Base-by-base conservation (phyloP, 1,139 yeast species). In the Suhomyces anneliseae region DNA sequence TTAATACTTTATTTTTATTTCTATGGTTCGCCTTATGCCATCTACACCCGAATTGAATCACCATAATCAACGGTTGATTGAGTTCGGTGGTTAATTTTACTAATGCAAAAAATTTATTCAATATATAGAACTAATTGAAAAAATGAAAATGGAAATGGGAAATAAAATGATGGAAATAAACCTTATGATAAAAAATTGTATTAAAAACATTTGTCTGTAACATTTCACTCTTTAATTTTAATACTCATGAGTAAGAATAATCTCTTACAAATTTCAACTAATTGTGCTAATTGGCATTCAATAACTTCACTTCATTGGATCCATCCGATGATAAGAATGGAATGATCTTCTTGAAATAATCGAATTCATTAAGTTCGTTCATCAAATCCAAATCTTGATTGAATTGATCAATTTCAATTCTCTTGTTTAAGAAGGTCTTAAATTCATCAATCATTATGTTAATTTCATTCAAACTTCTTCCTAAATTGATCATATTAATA, bases 381-480 rank as follows among this genome's bases (percentile, higher is more conserved):
- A 40, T 31, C 44, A 44, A 27, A 15, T 34, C 49, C 52, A 46
- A 57, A 27, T 55, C 59, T 15, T 43, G 49, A 50, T 65, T 64
- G 43, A 68, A 62, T 42, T 65, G 70, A 51, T 72, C 78, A 11
- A 64, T 56, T 45, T 71, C 76, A 35, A 73, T 65, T 42, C 70
- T 64, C 19, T 59, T 60, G 42, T 72, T 65, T 55, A 83, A 72
- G 59, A 75, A 86, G 38, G 65, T 64, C 56, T 83, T 87, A 60
- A 82, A 85, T 57, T 84, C 88, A 3, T 72, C 70, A 29, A 84
- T 83, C 35, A 76, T 64, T 4, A 54, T 45, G 47, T 78, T 76
- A 85, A 90, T 83, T 58, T 87, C 93, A 52, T 81, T 81, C 46
- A 87, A 61, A n/a, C 87, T 73, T 48, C 81, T 75, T 8, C 90